phyloP scores from a whole-genome alignment of 345 rosid species.

The Trapa bicornis region DNA sequence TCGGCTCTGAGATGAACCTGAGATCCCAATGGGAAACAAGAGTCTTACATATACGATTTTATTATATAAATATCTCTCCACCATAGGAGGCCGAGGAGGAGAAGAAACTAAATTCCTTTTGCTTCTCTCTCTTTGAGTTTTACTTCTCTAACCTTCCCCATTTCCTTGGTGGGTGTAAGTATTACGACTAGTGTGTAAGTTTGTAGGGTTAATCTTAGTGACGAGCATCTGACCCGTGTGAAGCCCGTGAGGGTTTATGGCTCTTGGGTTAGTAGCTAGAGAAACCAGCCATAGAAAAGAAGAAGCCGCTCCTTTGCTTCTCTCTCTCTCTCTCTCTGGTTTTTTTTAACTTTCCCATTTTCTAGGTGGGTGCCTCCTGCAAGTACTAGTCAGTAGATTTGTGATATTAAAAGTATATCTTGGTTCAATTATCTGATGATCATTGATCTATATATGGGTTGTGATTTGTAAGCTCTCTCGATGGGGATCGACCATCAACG shows the following conservation, averaged over 20 bases:
- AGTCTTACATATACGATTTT: no score
- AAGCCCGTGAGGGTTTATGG: no score
- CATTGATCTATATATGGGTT: conserved; percentile 1
- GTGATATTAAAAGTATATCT: no score
- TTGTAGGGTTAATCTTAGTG: no score
- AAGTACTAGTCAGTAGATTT: not conserved
- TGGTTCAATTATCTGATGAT: not conserved
- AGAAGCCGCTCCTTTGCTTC: conserved; percentile 1
- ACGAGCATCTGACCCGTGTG: no score
- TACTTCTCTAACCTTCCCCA: not conserved
- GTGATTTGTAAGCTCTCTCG: not conserved
- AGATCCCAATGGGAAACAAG: not conserved
- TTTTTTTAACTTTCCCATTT: not conserved
- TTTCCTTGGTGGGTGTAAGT: not conserved
- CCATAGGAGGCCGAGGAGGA: not conserved
- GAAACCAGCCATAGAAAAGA: not conserved
- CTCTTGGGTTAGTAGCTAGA: no score
- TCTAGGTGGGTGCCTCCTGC: not conserved
- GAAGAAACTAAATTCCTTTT: not conserved
- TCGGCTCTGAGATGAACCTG: conserved; percentile 14
- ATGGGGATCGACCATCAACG: not conserved
- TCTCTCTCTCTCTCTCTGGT: not conserved
- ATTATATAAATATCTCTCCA: no score
- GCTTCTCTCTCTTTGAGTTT: conserved; percentile 2
- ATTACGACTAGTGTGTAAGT: no score